phyloP scores from a whole-genome alignment of 78 protist species.

The Guillardia theta region DNA sequence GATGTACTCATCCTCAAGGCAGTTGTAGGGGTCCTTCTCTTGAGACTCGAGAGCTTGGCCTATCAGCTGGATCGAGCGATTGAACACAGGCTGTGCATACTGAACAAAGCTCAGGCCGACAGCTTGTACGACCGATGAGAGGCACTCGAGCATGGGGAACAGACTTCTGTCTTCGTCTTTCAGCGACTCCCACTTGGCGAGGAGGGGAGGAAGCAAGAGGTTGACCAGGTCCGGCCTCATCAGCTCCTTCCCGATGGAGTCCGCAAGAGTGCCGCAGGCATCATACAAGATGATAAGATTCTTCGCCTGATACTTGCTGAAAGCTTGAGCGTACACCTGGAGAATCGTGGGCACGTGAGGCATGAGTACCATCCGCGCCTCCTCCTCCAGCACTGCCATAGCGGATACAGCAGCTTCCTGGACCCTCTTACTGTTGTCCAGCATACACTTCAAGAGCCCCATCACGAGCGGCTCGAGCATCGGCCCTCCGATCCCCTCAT shows the following conservation, averaged over 20 bases:
- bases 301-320: slow-evolving; percentile 58
- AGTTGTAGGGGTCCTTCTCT: too few species aligned
- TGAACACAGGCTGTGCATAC: slow-evolving; percentile 53
- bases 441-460: not conserved
- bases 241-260: slow-evolving; percentile 66
- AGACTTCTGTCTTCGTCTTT: slow-evolving; percentile 61
- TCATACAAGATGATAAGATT: slow-evolving; percentile 80
- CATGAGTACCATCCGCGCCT: slow-evolving; percentile 42
- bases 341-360: slow-evolving; percentile 67
- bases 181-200: slow-evolving; percentile 63
- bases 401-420: slow-evolving; percentile 91
- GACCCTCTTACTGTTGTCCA: not conserved
- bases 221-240: slow-evolving; percentile 58
- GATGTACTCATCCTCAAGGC: slow-evolving; percentile 65
- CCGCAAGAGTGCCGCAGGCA: slow-evolving; percentile 79
- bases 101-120: slow-evolving; percentile 62
- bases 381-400: slow-evolving; percentile 82
- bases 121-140: slow-evolving; percentile 72
- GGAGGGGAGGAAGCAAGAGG: slow-evolving; percentile 73
- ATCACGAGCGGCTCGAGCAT: slow-evolving; percentile 62
- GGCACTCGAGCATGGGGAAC: slow-evolving; percentile 84
- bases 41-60: too few species aligned
- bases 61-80: too few species aligned
- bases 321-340: not conserved
- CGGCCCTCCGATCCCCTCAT: not conserved